phyloP scores from a whole-genome alignment of 768 basidiomycete genomes.

The Mycena pura region DNA sequence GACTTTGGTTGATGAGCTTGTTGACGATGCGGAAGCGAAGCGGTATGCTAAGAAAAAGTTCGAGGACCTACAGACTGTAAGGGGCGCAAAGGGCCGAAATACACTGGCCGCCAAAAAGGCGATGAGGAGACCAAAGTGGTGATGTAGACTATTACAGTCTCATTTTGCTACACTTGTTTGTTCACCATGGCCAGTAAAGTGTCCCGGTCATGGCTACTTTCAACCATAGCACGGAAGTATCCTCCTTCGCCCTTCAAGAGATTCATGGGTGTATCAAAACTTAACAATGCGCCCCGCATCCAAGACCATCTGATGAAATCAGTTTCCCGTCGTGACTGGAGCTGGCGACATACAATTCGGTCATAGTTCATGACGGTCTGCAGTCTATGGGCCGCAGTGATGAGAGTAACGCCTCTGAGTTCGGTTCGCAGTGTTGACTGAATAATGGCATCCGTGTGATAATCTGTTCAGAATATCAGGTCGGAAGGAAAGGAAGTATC shows the following conservation, averaged over 20 bases:
- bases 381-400: constrained; percentile 66
- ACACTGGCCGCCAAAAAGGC: constrained; percentile 73
- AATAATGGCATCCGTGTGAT: constrained; percentile 62
- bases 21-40: constrained; percentile 86
- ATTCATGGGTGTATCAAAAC: constrained; percentile 59
- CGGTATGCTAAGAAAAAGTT: constrained; percentile 94
- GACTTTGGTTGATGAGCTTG: constrained; percentile 86
- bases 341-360: constrained; percentile 50
- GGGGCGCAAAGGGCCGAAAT: constrained; percentile 72
- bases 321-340: background rate
- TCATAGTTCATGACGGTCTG: constrained; percentile 69
- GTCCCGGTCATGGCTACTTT: constrained; percentile 51
- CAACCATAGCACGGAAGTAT: constrained; percentile 47
- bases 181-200: constrained; percentile 41
- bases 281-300: constrained; percentile 32
- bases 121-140: constrained; percentile 75
- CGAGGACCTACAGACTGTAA: constrained; percentile 71
- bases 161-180: too few relatives aligned
- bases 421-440: constrained; percentile 60
- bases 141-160: constrained; percentile 20
- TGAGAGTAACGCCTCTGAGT: constrained; percentile 51
- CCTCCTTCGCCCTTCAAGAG: constrained; percentile 52
- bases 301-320: background rate
- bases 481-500: background rate
- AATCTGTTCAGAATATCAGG: constrained; percentile 45